Evolutionary conservation across 805 yeast species (phyloP).

Genomic region (Nakazawaea siamensis): DNA sequence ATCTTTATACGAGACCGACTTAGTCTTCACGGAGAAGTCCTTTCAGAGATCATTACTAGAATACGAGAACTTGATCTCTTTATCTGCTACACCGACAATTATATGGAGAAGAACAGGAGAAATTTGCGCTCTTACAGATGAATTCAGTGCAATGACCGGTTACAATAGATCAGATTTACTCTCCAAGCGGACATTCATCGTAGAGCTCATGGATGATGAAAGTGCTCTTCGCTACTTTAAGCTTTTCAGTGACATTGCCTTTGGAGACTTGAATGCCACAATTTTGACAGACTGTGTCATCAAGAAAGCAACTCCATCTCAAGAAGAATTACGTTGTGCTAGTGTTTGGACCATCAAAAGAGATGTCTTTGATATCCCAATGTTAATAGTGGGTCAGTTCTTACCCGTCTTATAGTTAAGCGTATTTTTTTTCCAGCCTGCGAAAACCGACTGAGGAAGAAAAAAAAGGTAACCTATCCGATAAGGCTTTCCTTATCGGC

Average conservation of each 20-base stretch:
- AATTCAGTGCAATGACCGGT: slow-evolving; percentile 63
- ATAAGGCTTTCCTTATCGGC: slow-evolving; percentile 1
- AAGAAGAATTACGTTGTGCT: slow-evolving; percentile 40
- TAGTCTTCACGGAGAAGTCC: slow-evolving; percentile 52
- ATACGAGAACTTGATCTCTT: slow-evolving; percentile 41
- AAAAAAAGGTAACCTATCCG: not conserved
- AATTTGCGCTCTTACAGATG: slow-evolving; percentile 70
- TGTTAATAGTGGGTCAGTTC: slow-evolving; percentile 78
- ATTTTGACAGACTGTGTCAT: slow-evolving; percentile 43
- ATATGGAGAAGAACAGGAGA: slow-evolving; percentile 87
- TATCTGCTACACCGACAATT: slow-evolving; percentile 71
- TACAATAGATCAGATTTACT: slow-evolving; percentile 50
- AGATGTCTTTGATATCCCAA: slow-evolving; percentile 77
- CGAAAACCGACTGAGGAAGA: not conserved
- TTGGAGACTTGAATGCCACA: slow-evolving; percentile 51
- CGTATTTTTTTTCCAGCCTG: not conserved
- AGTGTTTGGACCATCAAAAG: slow-evolving; percentile 82
- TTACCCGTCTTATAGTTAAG: slow-evolving; percentile 42
- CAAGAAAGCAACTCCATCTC: slow-evolving; percentile 27
- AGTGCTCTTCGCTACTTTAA: slow-evolving; percentile 66
- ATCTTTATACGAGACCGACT: slow-evolving; percentile 61
- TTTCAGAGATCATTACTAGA: slow-evolving; percentile 52
- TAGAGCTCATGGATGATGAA: slow-evolving; percentile 78
- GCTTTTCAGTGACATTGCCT: slow-evolving; percentile 63
- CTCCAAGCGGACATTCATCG: slow-evolving; percentile 56